Conservation (phyloP, 768 basidiomycete species). For the Naganishia randhawae region DNA sequence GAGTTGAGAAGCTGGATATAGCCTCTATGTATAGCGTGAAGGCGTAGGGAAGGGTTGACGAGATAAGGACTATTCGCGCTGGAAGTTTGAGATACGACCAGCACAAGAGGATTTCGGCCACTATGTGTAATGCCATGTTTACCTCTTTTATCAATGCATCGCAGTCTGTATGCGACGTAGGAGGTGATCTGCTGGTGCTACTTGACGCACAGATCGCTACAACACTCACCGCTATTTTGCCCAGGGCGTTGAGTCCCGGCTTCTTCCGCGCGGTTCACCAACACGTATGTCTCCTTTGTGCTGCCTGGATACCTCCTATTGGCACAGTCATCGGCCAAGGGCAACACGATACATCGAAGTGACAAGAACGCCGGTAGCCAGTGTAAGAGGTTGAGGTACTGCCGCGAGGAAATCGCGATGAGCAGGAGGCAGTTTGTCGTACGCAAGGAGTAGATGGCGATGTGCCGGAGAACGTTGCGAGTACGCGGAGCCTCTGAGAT, state of each 20-base stretch:
- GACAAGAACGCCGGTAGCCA: constrained; percentile 9
- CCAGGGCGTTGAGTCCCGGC: background rate
- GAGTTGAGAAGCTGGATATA: background rate
- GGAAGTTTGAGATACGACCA: constrained; percentile 15
- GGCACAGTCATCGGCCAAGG: background rate
- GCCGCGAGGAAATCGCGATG: background rate
- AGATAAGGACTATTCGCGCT: background rate
- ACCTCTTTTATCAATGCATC: background rate
- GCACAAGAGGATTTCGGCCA: background rate
- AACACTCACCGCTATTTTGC: background rate
- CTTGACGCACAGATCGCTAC: background rate
- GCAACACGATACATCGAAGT: background rate
- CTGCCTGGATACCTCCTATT: background rate
- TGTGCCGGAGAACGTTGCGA: background rate
- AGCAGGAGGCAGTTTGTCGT: background rate
- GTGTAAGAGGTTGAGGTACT: constrained; percentile 1
- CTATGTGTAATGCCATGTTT: background rate
- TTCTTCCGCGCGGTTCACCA: background rate
- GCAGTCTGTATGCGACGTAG: background rate
- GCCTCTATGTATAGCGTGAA: background rate
- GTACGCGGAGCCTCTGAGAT: background rate
- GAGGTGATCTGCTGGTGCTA: too few species aligned
- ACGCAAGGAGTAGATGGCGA: background rate
- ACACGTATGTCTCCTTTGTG: background rate
- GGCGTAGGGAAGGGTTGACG: background rate